A percentile compares a stretch with the other conserved stretches of the same genome.
These are phyloP conservation scores for Knoxia roxburghii DNA, from an alignment of 257 asterid species.

Conservation along the genomic window DNA sequence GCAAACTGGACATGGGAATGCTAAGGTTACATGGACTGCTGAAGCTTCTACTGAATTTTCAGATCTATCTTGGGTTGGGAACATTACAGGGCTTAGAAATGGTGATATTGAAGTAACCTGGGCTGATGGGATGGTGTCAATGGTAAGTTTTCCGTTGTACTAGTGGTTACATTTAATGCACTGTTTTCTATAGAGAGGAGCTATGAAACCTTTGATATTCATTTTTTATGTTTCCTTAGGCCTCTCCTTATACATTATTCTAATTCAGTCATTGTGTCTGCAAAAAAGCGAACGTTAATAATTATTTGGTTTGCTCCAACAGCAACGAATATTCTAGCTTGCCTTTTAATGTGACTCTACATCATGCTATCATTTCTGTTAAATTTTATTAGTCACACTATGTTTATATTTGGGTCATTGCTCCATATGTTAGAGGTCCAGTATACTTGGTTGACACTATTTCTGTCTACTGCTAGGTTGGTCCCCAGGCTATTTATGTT, in stretches of 20 bases:
- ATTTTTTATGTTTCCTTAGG: neutral
- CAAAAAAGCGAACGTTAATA: neutral
- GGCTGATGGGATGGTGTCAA: slow-evolving; percentile 98
- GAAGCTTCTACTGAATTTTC: slow-evolving; percentile 47
- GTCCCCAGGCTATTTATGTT: slow-evolving; percentile 99
- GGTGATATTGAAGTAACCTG: slow-evolving; percentile 97
- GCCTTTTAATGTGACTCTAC: neutral
- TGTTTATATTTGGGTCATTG: neutral
- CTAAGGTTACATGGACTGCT: slow-evolving; percentile 31
- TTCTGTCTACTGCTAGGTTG: slow-evolving; percentile 52
- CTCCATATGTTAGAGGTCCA: neutral
- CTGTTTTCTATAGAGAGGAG: neutral
- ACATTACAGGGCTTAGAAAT: slow-evolving; percentile 75
- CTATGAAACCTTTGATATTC: neutral
- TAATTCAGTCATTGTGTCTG: neutral
- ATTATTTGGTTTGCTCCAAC: neutral
- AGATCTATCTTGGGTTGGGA: slow-evolving; percentile 96
- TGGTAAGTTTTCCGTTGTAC: slow-evolving; percentile 39
- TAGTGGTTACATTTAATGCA: neutral
- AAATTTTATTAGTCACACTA: neutral
- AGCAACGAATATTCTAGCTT: neutral
- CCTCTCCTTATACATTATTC: neutral
- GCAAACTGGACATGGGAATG: slow-evolving; percentile 24
- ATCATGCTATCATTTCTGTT: neutral
- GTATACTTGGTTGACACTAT: slow-evolving; percentile 2